These are phyloP conservation scores for Fusarium poae DNA, from an alignment of 2,329 filamentous ascomycete species.

Conservation along the genomic window DNA sequence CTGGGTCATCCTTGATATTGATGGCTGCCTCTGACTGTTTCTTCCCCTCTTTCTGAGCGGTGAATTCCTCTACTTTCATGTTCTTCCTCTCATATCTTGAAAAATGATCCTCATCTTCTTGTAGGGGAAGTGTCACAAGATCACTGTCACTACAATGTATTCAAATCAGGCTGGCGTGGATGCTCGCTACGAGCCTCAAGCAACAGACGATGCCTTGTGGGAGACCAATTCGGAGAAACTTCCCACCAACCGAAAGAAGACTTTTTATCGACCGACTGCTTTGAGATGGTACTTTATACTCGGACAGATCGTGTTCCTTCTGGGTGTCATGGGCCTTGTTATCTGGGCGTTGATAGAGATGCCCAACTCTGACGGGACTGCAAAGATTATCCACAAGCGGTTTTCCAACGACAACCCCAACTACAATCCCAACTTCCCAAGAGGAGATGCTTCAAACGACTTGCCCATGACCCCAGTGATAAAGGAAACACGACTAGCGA, in stretches of 20 bases:
- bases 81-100: conserved; percentile 1
- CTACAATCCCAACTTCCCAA: conserved; percentile 4
- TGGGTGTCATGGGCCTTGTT: conserved; percentile 42
- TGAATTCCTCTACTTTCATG: neutral
- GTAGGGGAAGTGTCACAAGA: conserved; percentile 2
- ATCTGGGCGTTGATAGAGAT: conserved; percentile 44
- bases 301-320: conserved; percentile 33
- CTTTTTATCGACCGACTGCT: conserved; percentile 46
- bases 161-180: conserved; percentile 35
- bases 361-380: conserved; percentile 45
- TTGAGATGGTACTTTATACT: conserved; percentile 47
- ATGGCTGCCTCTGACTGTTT: neutral
- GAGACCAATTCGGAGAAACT: conserved; percentile 32
- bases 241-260: conserved; percentile 29
- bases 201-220: conserved; percentile 43
- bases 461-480: conserved; percentile 6
- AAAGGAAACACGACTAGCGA: conserved; percentile 20
- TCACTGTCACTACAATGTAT: conserved; percentile 34
- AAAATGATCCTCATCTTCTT: neutral
- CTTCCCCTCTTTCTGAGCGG: neutral
- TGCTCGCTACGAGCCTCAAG: conserved; percentile 44
- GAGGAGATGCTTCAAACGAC: conserved; percentile 1
- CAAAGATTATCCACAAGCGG: conserved; percentile 39
- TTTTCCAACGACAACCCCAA: neutral
- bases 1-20: conserved; percentile 5